phyloP scores from a whole-genome alignment of 2,329 filamentous ascomycete genomes.

The Cryphonectria parasitica region DNA sequence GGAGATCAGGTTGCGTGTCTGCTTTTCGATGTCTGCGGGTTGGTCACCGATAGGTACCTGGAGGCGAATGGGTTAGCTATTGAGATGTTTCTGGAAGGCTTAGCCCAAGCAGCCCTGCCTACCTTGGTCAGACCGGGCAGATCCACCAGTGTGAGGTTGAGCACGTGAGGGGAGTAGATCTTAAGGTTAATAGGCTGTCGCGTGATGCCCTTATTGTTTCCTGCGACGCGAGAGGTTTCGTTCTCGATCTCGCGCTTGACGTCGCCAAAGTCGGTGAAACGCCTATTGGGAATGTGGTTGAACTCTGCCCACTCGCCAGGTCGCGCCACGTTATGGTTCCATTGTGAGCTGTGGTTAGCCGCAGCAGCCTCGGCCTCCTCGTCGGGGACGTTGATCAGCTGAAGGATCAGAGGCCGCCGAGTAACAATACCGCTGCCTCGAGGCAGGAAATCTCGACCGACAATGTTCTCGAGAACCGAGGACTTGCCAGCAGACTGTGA shows the following conservation, averaged over 20 bases:
- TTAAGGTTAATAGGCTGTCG: slow-evolving; percentile 95
- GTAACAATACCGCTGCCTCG: slow-evolving; percentile 97
- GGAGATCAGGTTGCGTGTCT: slow-evolving; percentile 97
- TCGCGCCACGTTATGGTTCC: slow-evolving; percentile 64
- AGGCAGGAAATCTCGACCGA: slow-evolving; percentile 94
- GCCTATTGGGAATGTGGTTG: slow-evolving; percentile 94
- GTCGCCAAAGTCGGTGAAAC: slow-evolving; percentile 98
- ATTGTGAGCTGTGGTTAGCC: slow-evolving; percentile 25
- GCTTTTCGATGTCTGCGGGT: slow-evolving; percentile 92
- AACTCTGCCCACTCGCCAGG: slow-evolving; percentile 96
- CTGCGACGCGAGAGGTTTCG: slow-evolving; percentile 96
- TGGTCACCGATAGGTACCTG: slow-evolving; percentile 94
- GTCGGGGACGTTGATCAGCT: slow-evolving; percentile 94
- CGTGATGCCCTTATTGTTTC: slow-evolving; percentile 94
- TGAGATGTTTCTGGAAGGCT: not conserved
- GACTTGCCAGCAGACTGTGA: slow-evolving; percentile 99
- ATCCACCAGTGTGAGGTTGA: slow-evolving; percentile 95
- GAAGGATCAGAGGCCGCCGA: slow-evolving; percentile 88
- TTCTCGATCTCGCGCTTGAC: slow-evolving; percentile 96
- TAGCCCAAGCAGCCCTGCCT: not conserved
- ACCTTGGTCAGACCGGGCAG: slow-evolving; percentile 84
- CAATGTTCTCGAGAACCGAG: slow-evolving; percentile 97
- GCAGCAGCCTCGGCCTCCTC: slow-evolving; percentile 55
- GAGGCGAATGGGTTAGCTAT: slow-evolving; percentile 4
- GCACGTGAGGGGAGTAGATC: slow-evolving; percentile 97